phyloP scores from a whole-genome alignment of 179 eudicot genomes.

The Silene vulgaris region DNA sequence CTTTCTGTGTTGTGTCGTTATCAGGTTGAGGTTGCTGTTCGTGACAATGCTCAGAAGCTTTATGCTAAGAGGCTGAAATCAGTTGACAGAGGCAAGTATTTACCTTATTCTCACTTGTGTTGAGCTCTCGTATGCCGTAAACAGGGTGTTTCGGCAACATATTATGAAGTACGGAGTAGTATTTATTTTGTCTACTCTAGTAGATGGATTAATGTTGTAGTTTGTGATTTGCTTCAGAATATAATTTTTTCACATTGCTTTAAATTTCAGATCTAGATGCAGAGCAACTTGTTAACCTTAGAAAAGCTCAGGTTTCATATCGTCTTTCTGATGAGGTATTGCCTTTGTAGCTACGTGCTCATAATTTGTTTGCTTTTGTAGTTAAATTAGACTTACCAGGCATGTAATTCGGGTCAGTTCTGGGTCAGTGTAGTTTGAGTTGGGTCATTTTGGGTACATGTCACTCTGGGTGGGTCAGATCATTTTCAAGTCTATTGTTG shows the following conservation, averaged over 20 bases:
- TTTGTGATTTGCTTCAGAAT: not conserved
- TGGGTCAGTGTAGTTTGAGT: not conserved
- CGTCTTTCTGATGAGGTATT: conserved; percentile 85
- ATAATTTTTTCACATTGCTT: not conserved
- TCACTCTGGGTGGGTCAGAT: not conserved
- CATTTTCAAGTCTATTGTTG: not conserved
- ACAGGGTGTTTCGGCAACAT: not conserved
- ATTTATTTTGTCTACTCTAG: not conserved
- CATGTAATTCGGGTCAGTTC: not conserved
- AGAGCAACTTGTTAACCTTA: conserved; percentile 57
- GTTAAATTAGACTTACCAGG: not conserved
- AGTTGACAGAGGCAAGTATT: conserved; percentile 54
- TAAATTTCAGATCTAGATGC: conserved; percentile 50
- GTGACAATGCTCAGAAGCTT: conserved; percentile 89
- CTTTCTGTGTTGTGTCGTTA: not conserved
- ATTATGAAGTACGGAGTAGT: not conserved
- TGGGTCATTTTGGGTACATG: not conserved
- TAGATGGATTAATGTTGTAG: not conserved
- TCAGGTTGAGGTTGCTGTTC: conserved; percentile 94
- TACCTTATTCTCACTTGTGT: conserved; percentile 9
- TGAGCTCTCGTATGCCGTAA: not conserved
- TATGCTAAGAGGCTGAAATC: conserved; percentile 64
- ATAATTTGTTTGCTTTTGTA: not conserved
- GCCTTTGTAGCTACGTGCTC: conserved; percentile 6
- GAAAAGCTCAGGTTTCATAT: conserved; percentile 66